Evolutionary conservation across 2,329 filamentous ascomycete genomes (phyloP), one percentile per base, ranked within the genome.

Genomic region (Zalaria sp.): DNA sequence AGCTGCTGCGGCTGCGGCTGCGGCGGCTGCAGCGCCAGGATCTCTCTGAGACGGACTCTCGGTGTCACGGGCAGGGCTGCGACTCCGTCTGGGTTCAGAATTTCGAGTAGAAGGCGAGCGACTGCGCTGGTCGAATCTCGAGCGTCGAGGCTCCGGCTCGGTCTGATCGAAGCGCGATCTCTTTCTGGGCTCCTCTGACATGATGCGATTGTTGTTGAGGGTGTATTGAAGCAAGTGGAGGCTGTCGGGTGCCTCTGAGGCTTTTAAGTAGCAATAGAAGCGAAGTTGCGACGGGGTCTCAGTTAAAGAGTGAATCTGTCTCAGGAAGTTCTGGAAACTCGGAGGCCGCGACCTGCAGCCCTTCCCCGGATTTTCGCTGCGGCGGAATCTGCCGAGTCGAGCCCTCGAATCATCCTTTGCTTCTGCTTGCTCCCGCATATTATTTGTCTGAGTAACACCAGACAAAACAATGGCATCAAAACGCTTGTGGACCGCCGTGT

Each of bases 131-230:
- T 95, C 89, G 63, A 94, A 95, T 58, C 88, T 77, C 39, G 87
- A 93, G 35, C 73, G 58, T 47, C 62, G 61, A 18, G 50, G 46
- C 55, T 79, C 81, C 43, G 82, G 77, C 59, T 89, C 85, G 37
- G 79, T 91, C 62, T 93, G 85, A 59, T 96, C 89, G 64, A 96
- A 95, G 61, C 89, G 86, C 57, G 87, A 94, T 47, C 87, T 82
- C 70, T 93, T 93, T 46, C 79, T 75, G 52, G 88, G 83, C 48
- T 81, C 72, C 54, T 91, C 85, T 51, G 83, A 77, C 86, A 93
- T 87, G 47, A 3, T 40, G 40, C 40, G 50, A 36, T 49, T 42
- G 38, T 25, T 38, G 38, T 10, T 31, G 40, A 40, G 34, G 35
- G 37, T 26, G 31, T 29, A 34, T 28, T 27, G 42, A 39, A 9